These are phyloP conservation scores for Globisporangium ultimum DNA, from an alignment of 352 stramenopile species.

Conservation along the genomic window DNA sequence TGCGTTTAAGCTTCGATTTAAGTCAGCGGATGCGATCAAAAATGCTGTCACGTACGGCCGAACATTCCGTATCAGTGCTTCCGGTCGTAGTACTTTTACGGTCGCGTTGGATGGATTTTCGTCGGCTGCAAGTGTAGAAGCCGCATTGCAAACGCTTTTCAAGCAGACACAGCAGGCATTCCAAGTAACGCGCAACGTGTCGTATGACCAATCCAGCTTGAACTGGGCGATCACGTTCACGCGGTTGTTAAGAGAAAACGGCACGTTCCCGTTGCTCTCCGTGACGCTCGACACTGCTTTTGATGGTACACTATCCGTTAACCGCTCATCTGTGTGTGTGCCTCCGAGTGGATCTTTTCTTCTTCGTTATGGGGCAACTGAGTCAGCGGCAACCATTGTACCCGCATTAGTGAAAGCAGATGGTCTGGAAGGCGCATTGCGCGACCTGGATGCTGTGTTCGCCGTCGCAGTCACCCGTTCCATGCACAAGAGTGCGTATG, in stretches of 20 bases:
- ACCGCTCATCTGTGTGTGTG: constrained; percentile 11
- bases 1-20: constrained; percentile 46
- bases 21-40: constrained; percentile 24
- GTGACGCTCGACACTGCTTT: constrained; percentile 27
- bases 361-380: constrained; percentile 41
- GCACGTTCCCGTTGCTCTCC: constrained; percentile 35
- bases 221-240: constrained; percentile 59
- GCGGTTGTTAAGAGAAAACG: constrained; percentile 26
- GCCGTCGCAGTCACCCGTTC: constrained; percentile 20
- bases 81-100: constrained; percentile 12
- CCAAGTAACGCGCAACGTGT: constrained; percentile 26
- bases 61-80: constrained; percentile 36
- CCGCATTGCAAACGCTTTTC: constrained; percentile 39
- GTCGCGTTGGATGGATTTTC: constrained; percentile 49
- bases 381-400: constrained; percentile 13
- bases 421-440: constrained; percentile 31
- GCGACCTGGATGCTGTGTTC: constrained; percentile 32
- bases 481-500: constrained; percentile 24
- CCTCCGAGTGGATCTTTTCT: constrained; percentile 32
- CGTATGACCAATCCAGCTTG: constrained; percentile 29
- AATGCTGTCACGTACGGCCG: constrained; percentile 33
- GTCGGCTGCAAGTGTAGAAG: constrained; percentile 30
- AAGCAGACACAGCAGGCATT: constrained; percentile 19
- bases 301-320: constrained; percentile 32
- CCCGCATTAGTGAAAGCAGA: constrained; percentile 16